phyloP scores from a whole-genome alignment of 139 green algal genomes.

The Marvania coccoides region DNA sequence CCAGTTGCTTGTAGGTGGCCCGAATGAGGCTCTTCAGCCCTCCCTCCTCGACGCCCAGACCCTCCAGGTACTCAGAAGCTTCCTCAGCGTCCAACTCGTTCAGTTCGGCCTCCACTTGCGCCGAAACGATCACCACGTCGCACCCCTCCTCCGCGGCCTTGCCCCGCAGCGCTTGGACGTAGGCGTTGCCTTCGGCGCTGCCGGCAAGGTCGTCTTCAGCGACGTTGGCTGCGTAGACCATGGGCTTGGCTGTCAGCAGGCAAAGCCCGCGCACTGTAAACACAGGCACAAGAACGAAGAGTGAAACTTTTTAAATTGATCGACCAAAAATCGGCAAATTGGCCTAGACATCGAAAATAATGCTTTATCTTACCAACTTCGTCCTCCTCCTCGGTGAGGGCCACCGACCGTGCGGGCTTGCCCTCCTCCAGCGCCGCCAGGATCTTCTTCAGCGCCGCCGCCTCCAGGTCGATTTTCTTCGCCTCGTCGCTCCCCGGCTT shows the following conservation, averaged over 20 bases:
- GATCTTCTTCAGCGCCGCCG: slow-evolving; percentile 49
- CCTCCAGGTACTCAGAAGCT: slow-evolving; percentile 79
- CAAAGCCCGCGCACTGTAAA: slow-evolving; percentile 51
- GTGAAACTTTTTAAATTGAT: too few relatives aligned
- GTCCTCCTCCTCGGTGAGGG: slow-evolving; percentile 67
- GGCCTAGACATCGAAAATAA: too few relatives aligned
- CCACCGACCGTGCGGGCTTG: slow-evolving; percentile 59
- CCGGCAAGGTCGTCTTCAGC: slow-evolving; percentile 80
- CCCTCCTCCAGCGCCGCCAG: slow-evolving; percentile 55
- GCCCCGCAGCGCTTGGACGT: slow-evolving; percentile 67
- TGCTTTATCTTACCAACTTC: slow-evolving; percentile 18
- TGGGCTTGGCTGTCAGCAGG: slow-evolving; percentile 81
- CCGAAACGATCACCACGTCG: slow-evolving; percentile 71
- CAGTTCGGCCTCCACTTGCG: slow-evolving; percentile 88
- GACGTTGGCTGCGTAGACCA: slow-evolving; percentile 91
- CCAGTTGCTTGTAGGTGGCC: slow-evolving; percentile 80
- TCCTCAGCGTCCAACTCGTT: slow-evolving; percentile 80
- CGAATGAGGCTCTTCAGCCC: slow-evolving; percentile 57
- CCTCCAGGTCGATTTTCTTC: slow-evolving; percentile 60
- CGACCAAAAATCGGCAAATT: too few relatives aligned
- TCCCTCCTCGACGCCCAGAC: slow-evolving; percentile 73
- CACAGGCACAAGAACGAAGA: not conserved
- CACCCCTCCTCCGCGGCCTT: slow-evolving; percentile 56
- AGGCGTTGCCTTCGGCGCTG: slow-evolving; percentile 62
- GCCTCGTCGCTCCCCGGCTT: slow-evolving; percentile 64